These are phyloP conservation scores for Coemansia sp. DNA, from an alignment of 192 early-diverging fungal species.

Conservation along the genomic window DNA sequence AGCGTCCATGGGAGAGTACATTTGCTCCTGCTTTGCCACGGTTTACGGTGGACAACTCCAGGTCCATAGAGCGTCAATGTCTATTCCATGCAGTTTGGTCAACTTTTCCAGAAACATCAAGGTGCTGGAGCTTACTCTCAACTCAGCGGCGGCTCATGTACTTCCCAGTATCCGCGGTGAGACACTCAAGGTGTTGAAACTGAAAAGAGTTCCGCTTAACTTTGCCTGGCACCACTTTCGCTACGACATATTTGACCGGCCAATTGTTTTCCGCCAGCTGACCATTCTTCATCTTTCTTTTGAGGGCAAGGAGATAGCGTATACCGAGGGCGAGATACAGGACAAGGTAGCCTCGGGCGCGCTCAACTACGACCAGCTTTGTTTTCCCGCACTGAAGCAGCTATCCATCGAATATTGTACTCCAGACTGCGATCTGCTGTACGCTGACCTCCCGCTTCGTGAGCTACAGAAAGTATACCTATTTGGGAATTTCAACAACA, in stretches of 20 bases:
- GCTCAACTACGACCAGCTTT: background rate
- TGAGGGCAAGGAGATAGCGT: background rate
- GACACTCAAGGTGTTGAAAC: background rate
- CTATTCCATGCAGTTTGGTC: background rate
- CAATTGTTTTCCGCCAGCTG: background rate
- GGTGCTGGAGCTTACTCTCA: background rate
- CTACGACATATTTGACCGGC: background rate
- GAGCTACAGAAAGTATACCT: background rate
- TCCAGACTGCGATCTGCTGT: constrained; percentile 1
- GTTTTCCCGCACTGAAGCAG: background rate
- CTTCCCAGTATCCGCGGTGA: background rate
- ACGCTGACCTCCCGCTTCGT: background rate
- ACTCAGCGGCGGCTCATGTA: background rate
- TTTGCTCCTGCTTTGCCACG: background rate
- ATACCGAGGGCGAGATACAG: background rate
- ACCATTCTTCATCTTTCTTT: background rate
- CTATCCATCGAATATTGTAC: background rate
- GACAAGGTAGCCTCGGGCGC: background rate
- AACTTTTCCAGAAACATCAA: background rate
- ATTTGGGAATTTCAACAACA: background rate
- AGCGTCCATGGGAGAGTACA: background rate
- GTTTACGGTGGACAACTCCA: background rate
- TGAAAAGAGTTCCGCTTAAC: background rate
- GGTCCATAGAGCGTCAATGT: background rate
- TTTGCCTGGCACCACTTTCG: constrained; percentile 7